phyloP scores from a whole-genome alignment of 805 yeast genomes.

The Hanseniaspora jakobsenii region DNA sequence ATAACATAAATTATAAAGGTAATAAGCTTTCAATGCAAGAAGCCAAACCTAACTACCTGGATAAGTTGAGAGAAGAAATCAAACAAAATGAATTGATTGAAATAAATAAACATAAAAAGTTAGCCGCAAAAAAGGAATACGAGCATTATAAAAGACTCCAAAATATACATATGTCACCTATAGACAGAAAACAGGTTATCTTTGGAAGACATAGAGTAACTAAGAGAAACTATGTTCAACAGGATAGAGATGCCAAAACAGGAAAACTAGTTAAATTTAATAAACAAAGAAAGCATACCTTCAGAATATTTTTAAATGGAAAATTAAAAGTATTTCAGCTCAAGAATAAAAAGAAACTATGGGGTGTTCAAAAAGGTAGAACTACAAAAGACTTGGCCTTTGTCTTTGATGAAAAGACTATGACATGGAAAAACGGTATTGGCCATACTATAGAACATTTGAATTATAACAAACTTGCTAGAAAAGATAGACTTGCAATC shows the following conservation, averaged over 20 bases:
- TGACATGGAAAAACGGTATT: constrained; percentile 68
- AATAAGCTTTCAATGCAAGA: constrained; percentile 45
- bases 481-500: constrained; percentile 3
- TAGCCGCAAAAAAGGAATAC: constrained; percentile 32
- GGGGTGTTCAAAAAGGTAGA: constrained; percentile 78
- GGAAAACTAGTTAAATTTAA: constrained; percentile 14
- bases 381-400: constrained; percentile 49
- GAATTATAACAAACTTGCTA: constrained; percentile 23
- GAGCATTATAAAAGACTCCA: constrained; percentile 30
- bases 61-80: constrained; percentile 7
- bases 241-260: constrained; percentile 29
- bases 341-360: constrained; percentile 58
- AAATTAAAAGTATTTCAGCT: constrained; percentile 44
- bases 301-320: constrained; percentile 48
- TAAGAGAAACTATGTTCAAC: constrained; percentile 32
- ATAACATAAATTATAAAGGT: constrained; percentile 70
- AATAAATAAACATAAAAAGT: constrained; percentile 22
- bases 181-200: constrained; percentile 34
- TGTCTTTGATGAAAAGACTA: constrained; percentile 39
- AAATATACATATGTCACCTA: constrained; percentile 30
- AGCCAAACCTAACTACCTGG: constrained; percentile 47
- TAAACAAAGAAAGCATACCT: constrained; percentile 37
- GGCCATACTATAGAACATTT: constrained; percentile 65
- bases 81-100: constrained; percentile 15
- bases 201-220: constrained; percentile 54